phyloP scores from a whole-genome alignment of 805 yeast species.

The Starmerella vaccinii region DNA sequence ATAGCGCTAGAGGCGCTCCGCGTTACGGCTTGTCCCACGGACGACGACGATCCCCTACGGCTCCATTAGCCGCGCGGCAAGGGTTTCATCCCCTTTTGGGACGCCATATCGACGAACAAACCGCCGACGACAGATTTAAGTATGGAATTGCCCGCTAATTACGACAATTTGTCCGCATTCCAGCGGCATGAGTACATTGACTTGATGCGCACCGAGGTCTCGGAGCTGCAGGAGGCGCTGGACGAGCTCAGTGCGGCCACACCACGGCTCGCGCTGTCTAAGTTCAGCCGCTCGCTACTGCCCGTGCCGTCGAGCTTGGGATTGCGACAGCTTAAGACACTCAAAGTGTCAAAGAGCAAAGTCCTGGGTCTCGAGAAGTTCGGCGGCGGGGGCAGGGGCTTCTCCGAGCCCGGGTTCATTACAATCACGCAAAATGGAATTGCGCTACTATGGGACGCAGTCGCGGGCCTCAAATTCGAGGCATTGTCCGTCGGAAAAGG shows the following conservation, averaged over 20 bases:
- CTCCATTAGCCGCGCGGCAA: not conserved
- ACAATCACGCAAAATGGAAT: constrained; percentile 19
- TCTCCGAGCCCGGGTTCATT: constrained; percentile 7
- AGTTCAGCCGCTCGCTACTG: not conserved
- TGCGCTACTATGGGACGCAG: constrained; percentile 19
- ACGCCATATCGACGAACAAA: not conserved
- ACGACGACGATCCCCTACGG: not conserved
- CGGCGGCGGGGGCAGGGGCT: not conserved
- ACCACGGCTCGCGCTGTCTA: not conserved
- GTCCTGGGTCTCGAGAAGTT: not conserved
- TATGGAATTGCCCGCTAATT: not conserved
- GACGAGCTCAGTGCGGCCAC: constrained; percentile 1
- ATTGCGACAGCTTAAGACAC: not conserved
- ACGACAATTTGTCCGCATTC: not conserved
- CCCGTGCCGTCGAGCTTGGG: not conserved
- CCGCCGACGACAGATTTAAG: not conserved
- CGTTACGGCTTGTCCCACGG: too few species aligned
- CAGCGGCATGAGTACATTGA: not conserved
- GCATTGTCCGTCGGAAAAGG: constrained; percentile 19
- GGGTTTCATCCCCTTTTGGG: constrained; percentile 4
- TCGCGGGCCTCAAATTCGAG: constrained; percentile 18
- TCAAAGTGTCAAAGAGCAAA: not conserved
- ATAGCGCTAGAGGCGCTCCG: too few species aligned
- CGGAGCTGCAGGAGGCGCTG: not conserved
- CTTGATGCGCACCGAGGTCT: constrained; percentile 1